Evolutionary conservation across 2,329 filamentous ascomycete genomes (phyloP).

Genomic region (Knufia petricola): DNA sequence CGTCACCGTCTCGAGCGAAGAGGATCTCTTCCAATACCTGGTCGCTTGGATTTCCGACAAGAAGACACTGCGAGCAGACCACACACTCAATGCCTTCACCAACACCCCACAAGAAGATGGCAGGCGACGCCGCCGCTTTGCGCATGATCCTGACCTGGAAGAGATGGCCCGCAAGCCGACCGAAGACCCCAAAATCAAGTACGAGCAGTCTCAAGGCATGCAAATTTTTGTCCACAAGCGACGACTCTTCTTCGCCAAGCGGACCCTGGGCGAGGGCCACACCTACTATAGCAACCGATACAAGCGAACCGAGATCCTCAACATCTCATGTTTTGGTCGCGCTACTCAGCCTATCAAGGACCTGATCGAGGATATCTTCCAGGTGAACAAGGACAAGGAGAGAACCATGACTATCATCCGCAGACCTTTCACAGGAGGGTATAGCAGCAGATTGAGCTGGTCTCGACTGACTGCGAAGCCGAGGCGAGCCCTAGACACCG

Average conservation of each 20-base stretch:
- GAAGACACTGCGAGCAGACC: constrained; percentile 18
- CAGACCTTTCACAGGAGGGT: constrained; percentile 17
- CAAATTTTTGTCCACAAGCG: constrained; percentile 21
- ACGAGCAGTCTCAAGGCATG: constrained; percentile 20
- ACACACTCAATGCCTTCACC: constrained; percentile 19
- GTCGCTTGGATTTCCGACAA: constrained; percentile 17
- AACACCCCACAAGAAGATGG: constrained; percentile 16
- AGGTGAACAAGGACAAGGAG: constrained; percentile 21
- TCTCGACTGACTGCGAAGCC: constrained; percentile 20
- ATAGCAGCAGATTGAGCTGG: constrained; percentile 18
- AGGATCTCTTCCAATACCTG: constrained; percentile 22
- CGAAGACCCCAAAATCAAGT: constrained; percentile 21
- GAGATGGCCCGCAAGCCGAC: constrained; percentile 14
- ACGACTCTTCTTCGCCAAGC: constrained; percentile 16
- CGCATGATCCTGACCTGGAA: constrained; percentile 18
- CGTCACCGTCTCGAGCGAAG: constrained; percentile 19
- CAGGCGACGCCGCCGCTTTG: constrained; percentile 8
- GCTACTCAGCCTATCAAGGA: constrained; percentile 20
- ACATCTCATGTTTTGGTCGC: constrained; percentile 19
- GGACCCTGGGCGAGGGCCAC: constrained; percentile 18
- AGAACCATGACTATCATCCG: constrained; percentile 20
- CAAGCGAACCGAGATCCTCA: constrained; percentile 18
- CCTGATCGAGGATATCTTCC: constrained; percentile 19
- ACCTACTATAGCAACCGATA: constrained; percentile 20
- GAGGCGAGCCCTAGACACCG: constrained; percentile 18